phyloP scores from a whole-genome alignment of 2,329 filamentous ascomycete species.

The Bimuria novae-zelandiae region DNA sequence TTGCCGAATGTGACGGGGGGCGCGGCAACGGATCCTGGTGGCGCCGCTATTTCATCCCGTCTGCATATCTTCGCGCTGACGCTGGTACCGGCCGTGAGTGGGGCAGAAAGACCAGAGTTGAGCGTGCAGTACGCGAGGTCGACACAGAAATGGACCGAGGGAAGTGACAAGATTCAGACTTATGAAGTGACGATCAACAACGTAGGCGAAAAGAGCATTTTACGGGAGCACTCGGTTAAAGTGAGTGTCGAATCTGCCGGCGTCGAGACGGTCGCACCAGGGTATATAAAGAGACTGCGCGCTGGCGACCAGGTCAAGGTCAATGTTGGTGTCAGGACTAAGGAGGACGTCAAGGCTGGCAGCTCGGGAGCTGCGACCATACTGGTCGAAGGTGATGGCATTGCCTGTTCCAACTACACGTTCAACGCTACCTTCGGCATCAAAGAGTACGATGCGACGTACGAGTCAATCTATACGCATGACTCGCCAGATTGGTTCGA shows the following conservation, averaged over 20 bases:
- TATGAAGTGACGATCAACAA: slow-evolving; percentile 19
- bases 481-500: slow-evolving; percentile 55
- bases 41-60: slow-evolving; percentile 17
- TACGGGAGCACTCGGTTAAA: slow-evolving; percentile 6
- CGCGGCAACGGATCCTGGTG: slow-evolving; percentile 33
- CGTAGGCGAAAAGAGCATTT: slow-evolving; percentile 4
- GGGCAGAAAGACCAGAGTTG: slow-evolving; percentile 2
- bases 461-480: slow-evolving; percentile 17
- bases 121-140: slow-evolving; percentile 12
- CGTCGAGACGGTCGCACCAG: slow-evolving; percentile 14
- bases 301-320: slow-evolving; percentile 20
- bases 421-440: slow-evolving; percentile 17
- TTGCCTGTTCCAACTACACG: slow-evolving; percentile 1
- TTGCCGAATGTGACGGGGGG: slow-evolving; percentile 43
- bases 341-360: slow-evolving; percentile 3
- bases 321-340: slow-evolving; percentile 12
- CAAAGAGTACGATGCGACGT: slow-evolving; percentile 14
- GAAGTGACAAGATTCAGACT: slow-evolving; percentile 15
- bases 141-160: slow-evolving; percentile 15
- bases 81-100: slow-evolving; percentile 7
- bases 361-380: slow-evolving; percentile 12
- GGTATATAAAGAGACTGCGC: slow-evolving; percentile 18
- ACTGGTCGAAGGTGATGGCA: background rate
- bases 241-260: slow-evolving; percentile 9
- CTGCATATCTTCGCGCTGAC: slow-evolving; percentile 18